Evolutionary conservation across 2,329 filamentous ascomycete species (phyloP).

Genomic region (Ophioceras dolichostomum): DNA sequence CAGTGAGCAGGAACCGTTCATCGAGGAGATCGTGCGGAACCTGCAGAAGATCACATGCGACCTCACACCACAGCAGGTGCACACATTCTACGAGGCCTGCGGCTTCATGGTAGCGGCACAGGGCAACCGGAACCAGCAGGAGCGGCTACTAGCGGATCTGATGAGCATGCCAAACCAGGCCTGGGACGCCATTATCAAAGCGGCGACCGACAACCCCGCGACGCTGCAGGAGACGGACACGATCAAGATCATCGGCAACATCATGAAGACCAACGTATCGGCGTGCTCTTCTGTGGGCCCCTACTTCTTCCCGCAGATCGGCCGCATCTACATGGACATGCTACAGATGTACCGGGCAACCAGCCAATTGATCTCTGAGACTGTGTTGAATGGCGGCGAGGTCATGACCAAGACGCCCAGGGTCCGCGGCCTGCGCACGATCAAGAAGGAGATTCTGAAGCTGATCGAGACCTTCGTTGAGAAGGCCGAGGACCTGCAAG

Average conservation of each 20-base stretch:
- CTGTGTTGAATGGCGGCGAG: conserved; percentile 75
- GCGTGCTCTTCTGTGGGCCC: conserved; percentile 91
- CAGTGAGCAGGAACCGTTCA: conserved; percentile 90
- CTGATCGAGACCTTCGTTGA: conserved; percentile 97
- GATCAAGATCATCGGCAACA: conserved; percentile 98
- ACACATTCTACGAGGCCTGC: conserved; percentile 98
- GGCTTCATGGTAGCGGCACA: conserved; percentile 99
- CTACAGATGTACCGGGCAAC: conserved; percentile 97
- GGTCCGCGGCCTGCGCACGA: conserved; percentile 86
- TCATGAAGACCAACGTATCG: conserved; percentile 99
- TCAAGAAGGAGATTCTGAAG: conserved; percentile 99
- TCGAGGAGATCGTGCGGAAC: conserved; percentile 94
- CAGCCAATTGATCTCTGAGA: conserved; percentile 91
- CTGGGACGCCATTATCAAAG: conserved; percentile 89
- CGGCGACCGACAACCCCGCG: conserved; percentile 72
- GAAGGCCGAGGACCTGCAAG: conserved; percentile 90
- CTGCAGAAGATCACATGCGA: conserved; percentile 95
- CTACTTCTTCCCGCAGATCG: conserved; percentile 97
- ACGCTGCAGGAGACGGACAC: conserved; percentile 87
- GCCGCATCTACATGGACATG: conserved; percentile 96
- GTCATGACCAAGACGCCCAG: conserved; percentile 96
- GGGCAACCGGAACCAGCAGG: conserved; percentile 87
- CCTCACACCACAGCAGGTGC: conserved; percentile 89
- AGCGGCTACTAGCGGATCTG: conserved; percentile 78
- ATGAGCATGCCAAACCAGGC: conserved; percentile 91